Percentiles rank a stretch among this genome's conserved stretches.
phyloP scores from a whole-genome alignment of 495 filamentous ascomycete species.

The Penicillium ochrochloron region DNA sequence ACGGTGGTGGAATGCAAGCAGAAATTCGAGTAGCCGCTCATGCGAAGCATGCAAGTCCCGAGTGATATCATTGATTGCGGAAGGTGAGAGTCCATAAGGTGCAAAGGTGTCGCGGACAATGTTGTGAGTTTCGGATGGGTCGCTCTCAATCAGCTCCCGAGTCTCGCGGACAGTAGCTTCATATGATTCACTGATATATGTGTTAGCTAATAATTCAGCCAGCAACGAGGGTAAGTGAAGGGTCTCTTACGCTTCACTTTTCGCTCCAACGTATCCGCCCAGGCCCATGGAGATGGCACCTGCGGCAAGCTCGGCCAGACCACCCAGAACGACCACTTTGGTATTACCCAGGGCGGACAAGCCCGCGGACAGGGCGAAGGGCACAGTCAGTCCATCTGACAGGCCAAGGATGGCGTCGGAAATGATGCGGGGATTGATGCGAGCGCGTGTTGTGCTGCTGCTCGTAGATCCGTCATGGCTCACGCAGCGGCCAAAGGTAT shows the following conservation, averaged over 20 bases:
- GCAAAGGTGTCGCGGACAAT: constrained; percentile 57
- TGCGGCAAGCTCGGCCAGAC: constrained; percentile 59
- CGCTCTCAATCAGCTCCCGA: constrained; percentile 42
- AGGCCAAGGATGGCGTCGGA: constrained; percentile 63
- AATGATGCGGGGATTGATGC: constrained; percentile 56
- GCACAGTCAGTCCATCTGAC: constrained; percentile 63
- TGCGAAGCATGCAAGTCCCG: constrained; percentile 50
- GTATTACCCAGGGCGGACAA: constrained; percentile 58
- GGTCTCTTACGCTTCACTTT: constrained; percentile 65
- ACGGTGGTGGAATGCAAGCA: constrained; percentile 62
- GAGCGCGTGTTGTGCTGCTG: constrained; percentile 38
- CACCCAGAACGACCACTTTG: constrained; percentile 58
- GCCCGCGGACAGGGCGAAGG: constrained; percentile 60
- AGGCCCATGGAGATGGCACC: constrained; percentile 62
- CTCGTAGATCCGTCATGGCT: constrained; percentile 35
- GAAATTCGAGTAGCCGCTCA: constrained; percentile 56
- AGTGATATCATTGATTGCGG: constrained; percentile 48
- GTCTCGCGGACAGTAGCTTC: constrained; percentile 52
- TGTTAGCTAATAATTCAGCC: constrained; percentile 12
- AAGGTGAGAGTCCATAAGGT: constrained; percentile 51
- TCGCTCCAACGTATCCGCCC: constrained; percentile 66
- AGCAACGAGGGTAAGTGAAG: constrained; percentile 21
- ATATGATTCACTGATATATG: constrained; percentile 49
- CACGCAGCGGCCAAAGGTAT: constrained; percentile 42
- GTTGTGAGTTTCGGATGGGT: constrained; percentile 41